Evolutionary conservation across 1,284 basidiomycete genomes (phyloP), one percentile per base, ranked within the genome.

Genomic region (Chalciporus sp.): DNA sequence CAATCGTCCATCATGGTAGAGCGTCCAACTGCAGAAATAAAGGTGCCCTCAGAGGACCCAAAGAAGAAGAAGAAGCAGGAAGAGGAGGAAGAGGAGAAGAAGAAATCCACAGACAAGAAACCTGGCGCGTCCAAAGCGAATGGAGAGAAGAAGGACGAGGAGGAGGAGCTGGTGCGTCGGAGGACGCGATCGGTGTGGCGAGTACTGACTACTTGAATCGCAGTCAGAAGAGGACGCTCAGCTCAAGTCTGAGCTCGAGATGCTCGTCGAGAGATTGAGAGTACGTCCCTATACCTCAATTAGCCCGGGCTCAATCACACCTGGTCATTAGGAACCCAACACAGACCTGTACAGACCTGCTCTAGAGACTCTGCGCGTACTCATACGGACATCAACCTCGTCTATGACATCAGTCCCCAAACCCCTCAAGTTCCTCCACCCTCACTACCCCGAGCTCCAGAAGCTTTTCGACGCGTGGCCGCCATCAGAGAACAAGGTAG

Each of bases 401-500:
- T 98, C 95, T 7, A 98, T 99, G 96, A 99, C 97, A n/a, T 96
- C 94, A 14, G 97, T 99, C 12, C 97, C 97, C 3, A 99, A 99
- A 78, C 97, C 97, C 33, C 84, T 99, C 59, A 99, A 99, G 75
- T 99, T 99, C 77, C 83, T 99, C 46, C 88, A 95, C 57, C 96
- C 95, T 27, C 91, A 95, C 69, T 99, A 97, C 72, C 90, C 91
- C 41, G 90, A 90, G 58, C 81, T 99, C 51, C 92, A 95, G 70
- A 75, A 76, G 35, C 76, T 96, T 19, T 90, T 94, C 72, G 89
- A 92, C 57, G 79, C 81, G 45, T 98, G 94, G 94, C 67, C 83
- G 31, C 58, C 82, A 64, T 86, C 88, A 42, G 86, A 90, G 62
- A 83, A 94, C 76, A 92, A 92, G 81, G 94, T 88, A 56, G 58